Base-by-base conservation (phyloP, 1,139 yeast species). In the Hyphopichia khmerensis region DNA sequence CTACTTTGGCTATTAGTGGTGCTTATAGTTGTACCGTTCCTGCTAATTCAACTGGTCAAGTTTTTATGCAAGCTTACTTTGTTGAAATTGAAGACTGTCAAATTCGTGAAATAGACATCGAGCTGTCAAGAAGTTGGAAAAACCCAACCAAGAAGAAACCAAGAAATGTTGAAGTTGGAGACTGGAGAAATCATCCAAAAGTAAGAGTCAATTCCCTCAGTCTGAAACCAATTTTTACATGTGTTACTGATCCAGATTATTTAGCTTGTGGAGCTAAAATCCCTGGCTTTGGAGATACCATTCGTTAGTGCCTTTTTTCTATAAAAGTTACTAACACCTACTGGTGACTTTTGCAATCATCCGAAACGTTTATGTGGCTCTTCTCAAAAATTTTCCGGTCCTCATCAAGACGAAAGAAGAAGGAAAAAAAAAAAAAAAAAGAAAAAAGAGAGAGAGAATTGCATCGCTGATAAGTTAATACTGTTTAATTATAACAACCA, bases 21-120 rank as follows among this genome's bases (percentile, higher is more conserved):
- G n/a, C 48, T 5, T 60, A 52, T 36, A 38, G 43, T 10, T 60
- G 65, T 38, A 43, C 39, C 3, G 46, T 60, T 26, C 49, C 52
- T 0, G 46, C 49, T 31, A 61, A 60, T 10, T 15, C 36, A 8
- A 48, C 51, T 2, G 65, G 64, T 2, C 62, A 60, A 45, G 43
- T 56, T 9, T 54, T 56, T 33, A 39, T 59, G 36, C 56, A 50
- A 38, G 55, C 60, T 3, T 48, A 44, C 16, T 47, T 43, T 24
- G 33, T 46, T 2, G 49, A 50, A 39, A 40, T 53, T n/a, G 40
- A 38, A 1, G 44, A 52, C 13, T 51, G 55, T 4, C 29, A 40
- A 36, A 36, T 35, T 29, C 46, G 64, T 23, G 39, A 35, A 19
- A 33, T 52, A 9, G 18, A 24, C 2, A 40, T 52, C 9, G 23